Evolutionary conservation across 139 green algal genomes (phyloP).

Genomic region (Coelastrella sp.): DNA sequence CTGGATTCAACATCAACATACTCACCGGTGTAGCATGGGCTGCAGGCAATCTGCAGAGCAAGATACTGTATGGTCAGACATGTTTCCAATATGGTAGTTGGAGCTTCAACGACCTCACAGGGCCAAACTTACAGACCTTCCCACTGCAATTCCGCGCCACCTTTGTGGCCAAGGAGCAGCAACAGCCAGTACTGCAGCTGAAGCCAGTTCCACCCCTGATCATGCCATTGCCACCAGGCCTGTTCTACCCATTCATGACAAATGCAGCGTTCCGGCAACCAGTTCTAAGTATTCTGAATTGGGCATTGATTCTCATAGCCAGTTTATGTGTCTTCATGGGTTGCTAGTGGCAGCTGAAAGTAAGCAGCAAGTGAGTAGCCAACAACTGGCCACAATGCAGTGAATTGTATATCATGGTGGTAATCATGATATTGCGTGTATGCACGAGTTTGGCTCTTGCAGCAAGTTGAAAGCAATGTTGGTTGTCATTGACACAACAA

Average conservation of each 20-base stretch:
- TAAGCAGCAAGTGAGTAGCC: too few relatives aligned
- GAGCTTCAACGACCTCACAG: slow-evolving; percentile 34
- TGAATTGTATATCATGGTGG: too few relatives aligned
- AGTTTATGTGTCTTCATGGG: too few relatives aligned
- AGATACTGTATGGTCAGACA: slow-evolving; percentile 61
- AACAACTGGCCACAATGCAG: too few relatives aligned
- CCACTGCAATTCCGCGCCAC: slow-evolving; percentile 19
- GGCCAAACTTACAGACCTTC: background rate
- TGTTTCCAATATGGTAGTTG: slow-evolving; percentile 60
- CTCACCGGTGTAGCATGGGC: slow-evolving; percentile 57
- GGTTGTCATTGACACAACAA: too few relatives aligned
- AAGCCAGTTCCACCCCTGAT: slow-evolving; percentile 60
- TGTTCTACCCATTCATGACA: slow-evolving; percentile 68
- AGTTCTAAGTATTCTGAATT: background rate
- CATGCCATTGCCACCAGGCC: slow-evolving; percentile 51
- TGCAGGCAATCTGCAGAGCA: slow-evolving; percentile 62
- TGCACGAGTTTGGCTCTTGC: too few relatives aligned
- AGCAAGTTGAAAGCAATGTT: too few relatives aligned
- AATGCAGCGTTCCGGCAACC: background rate
- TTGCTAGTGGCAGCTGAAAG: too few relatives aligned
- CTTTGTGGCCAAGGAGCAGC: slow-evolving; percentile 52
- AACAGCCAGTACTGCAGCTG: slow-evolving; percentile 12
- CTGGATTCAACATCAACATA: slow-evolving; percentile 58
- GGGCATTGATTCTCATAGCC: too few relatives aligned
- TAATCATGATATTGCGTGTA: too few relatives aligned